Evolutionary conservation across 805 yeast species (phyloP).

Genomic region (Starmerella riodocensis): DNA sequence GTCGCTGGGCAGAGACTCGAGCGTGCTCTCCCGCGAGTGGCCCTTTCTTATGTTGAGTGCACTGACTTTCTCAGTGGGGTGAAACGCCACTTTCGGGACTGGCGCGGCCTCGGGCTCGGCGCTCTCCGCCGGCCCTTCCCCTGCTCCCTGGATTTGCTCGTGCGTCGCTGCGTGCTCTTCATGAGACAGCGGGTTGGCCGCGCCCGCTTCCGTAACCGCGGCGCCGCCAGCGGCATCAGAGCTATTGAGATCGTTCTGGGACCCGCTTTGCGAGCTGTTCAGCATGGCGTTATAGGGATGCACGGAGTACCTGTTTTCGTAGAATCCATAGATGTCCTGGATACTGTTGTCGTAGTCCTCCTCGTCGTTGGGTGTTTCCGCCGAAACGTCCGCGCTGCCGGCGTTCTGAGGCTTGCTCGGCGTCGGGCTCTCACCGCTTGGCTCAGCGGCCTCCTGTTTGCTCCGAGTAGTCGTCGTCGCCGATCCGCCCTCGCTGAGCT

Average conservation of each 20-base stretch:
- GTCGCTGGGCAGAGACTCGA: not conserved
- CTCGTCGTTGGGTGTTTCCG: not conserved
- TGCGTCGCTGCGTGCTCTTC: too few relatives aligned
- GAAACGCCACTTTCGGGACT: too few relatives aligned
- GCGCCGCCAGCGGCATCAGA: too few relatives aligned
- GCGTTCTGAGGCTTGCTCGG: not conserved
- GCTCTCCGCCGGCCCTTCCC: too few relatives aligned
- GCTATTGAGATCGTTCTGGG: conserved; percentile 13
- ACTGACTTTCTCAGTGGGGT: too few relatives aligned
- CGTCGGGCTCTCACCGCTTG: not conserved
- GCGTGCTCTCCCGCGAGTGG: conserved; percentile 10
- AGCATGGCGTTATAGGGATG: conserved; percentile 18
- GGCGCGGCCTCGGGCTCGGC: too few relatives aligned
- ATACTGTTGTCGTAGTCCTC: conserved; percentile 4
- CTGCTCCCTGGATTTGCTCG: too few relatives aligned
- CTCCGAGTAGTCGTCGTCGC: not conserved
- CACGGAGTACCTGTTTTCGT: conserved; percentile 18
- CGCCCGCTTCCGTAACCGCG: too few relatives aligned
- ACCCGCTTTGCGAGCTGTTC: not conserved
- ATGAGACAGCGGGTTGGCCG: too few relatives aligned
- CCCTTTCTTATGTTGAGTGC: conserved; percentile 8
- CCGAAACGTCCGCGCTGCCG: not conserved
- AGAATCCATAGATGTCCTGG: conserved; percentile 23
- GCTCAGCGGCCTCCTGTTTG: not conserved
- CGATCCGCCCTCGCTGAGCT: not conserved